A percentile compares a stretch with the other conserved stretches of the same genome.
Evolutionary conservation across 2,329 filamentous ascomycete genomes (phyloP).

Genomic region (Diaporthe citri): DNA sequence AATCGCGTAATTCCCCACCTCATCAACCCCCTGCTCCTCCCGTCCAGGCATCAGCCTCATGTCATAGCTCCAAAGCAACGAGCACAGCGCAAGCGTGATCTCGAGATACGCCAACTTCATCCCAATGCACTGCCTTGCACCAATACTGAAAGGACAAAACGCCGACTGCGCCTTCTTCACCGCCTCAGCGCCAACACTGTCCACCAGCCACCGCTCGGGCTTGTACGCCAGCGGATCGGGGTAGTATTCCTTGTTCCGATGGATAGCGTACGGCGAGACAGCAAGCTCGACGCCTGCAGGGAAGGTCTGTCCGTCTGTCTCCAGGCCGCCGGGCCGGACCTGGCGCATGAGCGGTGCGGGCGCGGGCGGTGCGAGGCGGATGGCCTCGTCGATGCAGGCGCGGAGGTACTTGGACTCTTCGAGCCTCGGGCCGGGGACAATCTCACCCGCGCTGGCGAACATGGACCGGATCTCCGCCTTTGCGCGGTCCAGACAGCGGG

Average conservation of each 20-base stretch:
- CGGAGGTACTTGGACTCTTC: constrained; percentile 52
- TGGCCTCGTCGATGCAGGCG: constrained; percentile 54
- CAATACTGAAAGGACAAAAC: constrained; percentile 5
- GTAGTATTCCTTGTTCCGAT: constrained; percentile 39
- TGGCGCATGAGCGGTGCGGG: constrained; percentile 40
- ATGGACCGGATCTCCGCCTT: background rate
- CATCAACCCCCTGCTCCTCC: background rate
- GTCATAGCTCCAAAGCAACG: background rate
- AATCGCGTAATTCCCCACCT: background rate
- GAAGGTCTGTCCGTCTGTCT: constrained; percentile 41
- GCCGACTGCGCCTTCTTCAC: constrained; percentile 15
- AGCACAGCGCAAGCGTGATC: constrained; percentile 14
- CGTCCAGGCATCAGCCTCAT: background rate
- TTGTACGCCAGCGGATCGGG: background rate
- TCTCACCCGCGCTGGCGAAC: background rate
- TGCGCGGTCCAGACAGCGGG: background rate
- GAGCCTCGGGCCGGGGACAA: background rate
- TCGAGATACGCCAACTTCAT: constrained; percentile 4
- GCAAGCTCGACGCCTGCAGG: constrained; percentile 41
- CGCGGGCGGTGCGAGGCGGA: constrained; percentile 41
- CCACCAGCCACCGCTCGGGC: constrained; percentile 15
- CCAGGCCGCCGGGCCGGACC: constrained; percentile 28
- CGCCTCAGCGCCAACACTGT: background rate
- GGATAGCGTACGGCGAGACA: constrained; percentile 41
- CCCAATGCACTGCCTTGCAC: background rate